These are phyloP conservation scores for Leptographium lundbergii DNA, from an alignment of 2,329 filamentous ascomycete species.

Conservation along the genomic window DNA sequence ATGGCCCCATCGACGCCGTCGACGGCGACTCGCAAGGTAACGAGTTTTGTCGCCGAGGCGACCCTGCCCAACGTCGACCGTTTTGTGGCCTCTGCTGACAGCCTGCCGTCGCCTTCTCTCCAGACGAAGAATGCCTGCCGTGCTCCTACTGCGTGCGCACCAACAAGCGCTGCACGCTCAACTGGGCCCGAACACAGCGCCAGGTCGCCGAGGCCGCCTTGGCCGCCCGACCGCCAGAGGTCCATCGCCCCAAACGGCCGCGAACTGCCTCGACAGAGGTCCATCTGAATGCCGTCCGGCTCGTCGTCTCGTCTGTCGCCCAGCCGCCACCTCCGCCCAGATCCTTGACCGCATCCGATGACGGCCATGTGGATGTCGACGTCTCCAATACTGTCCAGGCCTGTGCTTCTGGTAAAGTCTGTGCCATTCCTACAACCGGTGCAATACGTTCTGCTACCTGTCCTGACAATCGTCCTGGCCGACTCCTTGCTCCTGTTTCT, in stretches of 20 bases:
- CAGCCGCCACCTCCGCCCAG: background rate
- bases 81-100: background rate
- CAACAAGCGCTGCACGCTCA: conserved; percentile 14
- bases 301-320: background rate
- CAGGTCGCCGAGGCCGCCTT: conserved; percentile 3
- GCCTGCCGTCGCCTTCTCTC: too few relatives aligned
- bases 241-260: conserved; percentile 6
- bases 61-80: too few relatives aligned
- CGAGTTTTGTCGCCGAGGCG: too few relatives aligned
- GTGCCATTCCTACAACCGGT: background rate
- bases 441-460: too few relatives aligned
- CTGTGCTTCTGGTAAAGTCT: too few relatives aligned
- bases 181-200: conserved; percentile 14
- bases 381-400: too few relatives aligned
- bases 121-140: background rate
- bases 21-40: background rate
- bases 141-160: conserved; percentile 15
- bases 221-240: conserved; percentile 2
- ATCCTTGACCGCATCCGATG: too few relatives aligned
- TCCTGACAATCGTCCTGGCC: too few relatives aligned
- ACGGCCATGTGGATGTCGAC: background rate
- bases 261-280: background rate
- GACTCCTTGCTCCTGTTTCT: too few relatives aligned
- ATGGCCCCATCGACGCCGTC: background rate
- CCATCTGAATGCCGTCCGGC: background rate